Evolutionary conservation across 495 filamentous ascomycete species (phyloP).

Genomic region (Penicillium turbatum): DNA sequence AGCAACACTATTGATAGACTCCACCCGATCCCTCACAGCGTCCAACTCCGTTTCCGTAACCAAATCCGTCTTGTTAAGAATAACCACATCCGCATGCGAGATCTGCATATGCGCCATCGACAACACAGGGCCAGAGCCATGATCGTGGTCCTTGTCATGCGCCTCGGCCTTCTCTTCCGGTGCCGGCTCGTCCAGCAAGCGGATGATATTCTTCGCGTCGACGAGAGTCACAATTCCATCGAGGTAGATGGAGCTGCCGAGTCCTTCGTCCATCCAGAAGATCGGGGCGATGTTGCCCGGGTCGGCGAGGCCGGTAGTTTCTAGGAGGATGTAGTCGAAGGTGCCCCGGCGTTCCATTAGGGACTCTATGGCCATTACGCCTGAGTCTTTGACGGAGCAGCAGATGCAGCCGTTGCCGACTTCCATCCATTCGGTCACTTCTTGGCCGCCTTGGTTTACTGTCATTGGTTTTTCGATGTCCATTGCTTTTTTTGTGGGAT

Average conservation of each 20-base stretch:
- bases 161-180: constrained; percentile 48
- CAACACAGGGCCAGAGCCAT: constrained; percentile 58
- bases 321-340: constrained; percentile 97
- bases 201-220: constrained; percentile 87
- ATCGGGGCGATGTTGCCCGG: constrained; percentile 92
- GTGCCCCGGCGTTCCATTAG: constrained; percentile 91
- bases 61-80: constrained; percentile 92
- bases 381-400: constrained; percentile 94
- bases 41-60: constrained; percentile 67
- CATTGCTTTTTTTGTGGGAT: constrained; percentile 52
- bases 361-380: constrained; percentile 89
- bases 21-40: constrained; percentile 59
- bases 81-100: constrained; percentile 91
- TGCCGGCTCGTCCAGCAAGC: constrained; percentile 69
- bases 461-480: constrained; percentile 95
- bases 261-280: constrained; percentile 95
- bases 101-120: constrained; percentile 95
- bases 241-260: constrained; percentile 90
- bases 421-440: constrained; percentile 92
- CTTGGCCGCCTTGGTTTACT: constrained; percentile 75
- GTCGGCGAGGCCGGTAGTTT: constrained; percentile 93
- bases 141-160: constrained; percentile 45
- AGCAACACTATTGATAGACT: constrained; percentile 84
- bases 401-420: constrained; percentile 97
- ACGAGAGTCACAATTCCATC: constrained; percentile 96